These are phyloP conservation scores for Breviolum minutum DNA, from an alignment of 73 alveolate species.

Conservation along the genomic window DNA sequence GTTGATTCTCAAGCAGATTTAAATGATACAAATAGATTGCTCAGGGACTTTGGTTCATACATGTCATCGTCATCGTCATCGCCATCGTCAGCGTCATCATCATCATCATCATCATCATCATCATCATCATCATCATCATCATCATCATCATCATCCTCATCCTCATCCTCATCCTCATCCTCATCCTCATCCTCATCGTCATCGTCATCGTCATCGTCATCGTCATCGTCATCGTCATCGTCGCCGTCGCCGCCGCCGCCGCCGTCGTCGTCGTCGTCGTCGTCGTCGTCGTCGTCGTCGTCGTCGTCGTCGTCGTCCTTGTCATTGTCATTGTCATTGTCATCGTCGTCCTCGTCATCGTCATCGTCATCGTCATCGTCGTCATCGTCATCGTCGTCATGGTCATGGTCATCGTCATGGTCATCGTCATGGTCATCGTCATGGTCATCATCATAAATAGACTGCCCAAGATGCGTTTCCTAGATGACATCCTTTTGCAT, in stretches of 20 bases:
- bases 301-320: slow-evolving; percentile 8
- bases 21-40: background rate
- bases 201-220: slow-evolving; percentile 28
- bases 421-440: background rate
- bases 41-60: background rate
- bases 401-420: background rate
- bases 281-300: slow-evolving; percentile 4
- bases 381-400: background rate
- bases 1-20: background rate
- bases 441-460: background rate
- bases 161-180: background rate
- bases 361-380: slow-evolving; percentile 31
- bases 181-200: slow-evolving; percentile 15
- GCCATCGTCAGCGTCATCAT: background rate
- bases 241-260: background rate
- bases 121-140: too few species aligned
- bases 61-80: slow-evolving; percentile 16
- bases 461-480: too few species aligned
- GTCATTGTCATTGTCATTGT: slow-evolving; percentile 6
- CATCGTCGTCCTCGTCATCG: slow-evolving; percentile 22
- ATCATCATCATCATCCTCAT: too few species aligned
- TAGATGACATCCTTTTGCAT: too few species aligned
- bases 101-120: slow-evolving; percentile 1
- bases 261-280: background rate
- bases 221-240: slow-evolving; percentile 19